Conservation (phyloP, 2,329 filamentous ascomycete species). For the Monilinia fructicola region DNA sequence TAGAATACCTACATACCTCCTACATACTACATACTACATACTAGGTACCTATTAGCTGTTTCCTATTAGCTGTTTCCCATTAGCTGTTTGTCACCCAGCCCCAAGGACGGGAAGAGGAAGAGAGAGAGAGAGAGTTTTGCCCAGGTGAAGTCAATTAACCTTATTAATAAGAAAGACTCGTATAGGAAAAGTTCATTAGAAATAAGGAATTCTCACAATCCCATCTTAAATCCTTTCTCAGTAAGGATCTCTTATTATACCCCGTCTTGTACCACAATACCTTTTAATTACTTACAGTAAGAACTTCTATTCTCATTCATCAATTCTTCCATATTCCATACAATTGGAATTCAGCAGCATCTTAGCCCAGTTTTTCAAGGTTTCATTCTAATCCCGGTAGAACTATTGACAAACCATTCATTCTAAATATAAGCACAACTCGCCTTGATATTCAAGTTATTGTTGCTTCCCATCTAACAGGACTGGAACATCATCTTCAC, state of each 20-base stretch:
- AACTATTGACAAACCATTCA: background rate
- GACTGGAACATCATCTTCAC: background rate
- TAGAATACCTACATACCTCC: too few species aligned
- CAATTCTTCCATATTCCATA: background rate
- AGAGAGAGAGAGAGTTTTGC: background rate
- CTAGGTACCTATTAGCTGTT: too few species aligned
- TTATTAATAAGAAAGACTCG: too few species aligned
- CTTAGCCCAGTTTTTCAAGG: background rate
- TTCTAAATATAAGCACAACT: slow-evolving; percentile 9
- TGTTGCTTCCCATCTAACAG: slow-evolving; percentile 2
- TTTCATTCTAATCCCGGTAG: background rate
- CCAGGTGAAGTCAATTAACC: too few species aligned
- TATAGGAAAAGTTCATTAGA: too few species aligned
- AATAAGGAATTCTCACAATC: background rate
- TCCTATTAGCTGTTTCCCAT: too few species aligned
- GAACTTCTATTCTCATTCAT: background rate
- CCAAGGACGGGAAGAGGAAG: background rate
- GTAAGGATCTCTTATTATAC: too few species aligned
- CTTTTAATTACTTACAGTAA: too few species aligned
- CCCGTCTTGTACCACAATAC: background rate
- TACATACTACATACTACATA: too few species aligned
- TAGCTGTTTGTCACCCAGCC: too few species aligned
- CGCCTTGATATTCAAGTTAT: background rate
- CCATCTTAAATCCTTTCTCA: slow-evolving; percentile 1
- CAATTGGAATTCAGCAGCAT: background rate